Percentiles rank a stretch among this genome's conserved stretches.
These are phyloP conservation scores for Eucalyptus brandiana DNA, from an alignment of 345 rosid species.

Conservation along the genomic window DNA sequence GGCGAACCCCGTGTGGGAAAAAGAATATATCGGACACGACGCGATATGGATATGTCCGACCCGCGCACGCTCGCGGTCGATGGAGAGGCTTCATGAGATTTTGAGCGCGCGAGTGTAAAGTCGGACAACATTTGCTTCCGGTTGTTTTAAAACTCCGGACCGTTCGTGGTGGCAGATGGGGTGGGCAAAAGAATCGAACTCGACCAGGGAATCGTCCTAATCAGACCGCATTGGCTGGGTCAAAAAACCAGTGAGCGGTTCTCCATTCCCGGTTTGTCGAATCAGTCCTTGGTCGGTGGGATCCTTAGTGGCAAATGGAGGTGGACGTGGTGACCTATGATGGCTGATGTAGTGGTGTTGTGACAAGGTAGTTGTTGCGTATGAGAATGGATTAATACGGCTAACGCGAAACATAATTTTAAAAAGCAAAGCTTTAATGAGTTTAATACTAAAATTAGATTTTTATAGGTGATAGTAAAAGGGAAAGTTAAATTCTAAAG, in stretches of 20 bases:
- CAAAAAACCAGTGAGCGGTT: too few relatives aligned
- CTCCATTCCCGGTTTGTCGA: too few relatives aligned
- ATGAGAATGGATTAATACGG: background rate
- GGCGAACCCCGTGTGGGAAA: background rate
- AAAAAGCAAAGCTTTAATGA: background rate
- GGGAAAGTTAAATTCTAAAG: background rate
- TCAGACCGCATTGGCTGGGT: too few relatives aligned
- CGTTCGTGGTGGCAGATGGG: too few relatives aligned
- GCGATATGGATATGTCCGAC: background rate
- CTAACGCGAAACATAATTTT: background rate
- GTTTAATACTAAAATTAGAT: background rate
- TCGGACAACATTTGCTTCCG: background rate
- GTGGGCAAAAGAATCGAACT: too few relatives aligned
- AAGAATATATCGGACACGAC: background rate
- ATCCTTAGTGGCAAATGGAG: background rate
- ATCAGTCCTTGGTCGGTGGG: too few relatives aligned
- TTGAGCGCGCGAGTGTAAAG: background rate
- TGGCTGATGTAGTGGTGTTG: background rate
- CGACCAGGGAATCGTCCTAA: too few relatives aligned
- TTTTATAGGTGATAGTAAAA: background rate
- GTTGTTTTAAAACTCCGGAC: background rate
- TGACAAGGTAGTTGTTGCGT: background rate
- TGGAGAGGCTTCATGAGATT: background rate
- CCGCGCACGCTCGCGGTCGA: background rate
- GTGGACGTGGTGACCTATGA: background rate